These are phyloP conservation scores for Brasilioporus rufonigricans DNA, from an alignment of 768 basidiomycete species.

Conservation along the genomic window DNA sequence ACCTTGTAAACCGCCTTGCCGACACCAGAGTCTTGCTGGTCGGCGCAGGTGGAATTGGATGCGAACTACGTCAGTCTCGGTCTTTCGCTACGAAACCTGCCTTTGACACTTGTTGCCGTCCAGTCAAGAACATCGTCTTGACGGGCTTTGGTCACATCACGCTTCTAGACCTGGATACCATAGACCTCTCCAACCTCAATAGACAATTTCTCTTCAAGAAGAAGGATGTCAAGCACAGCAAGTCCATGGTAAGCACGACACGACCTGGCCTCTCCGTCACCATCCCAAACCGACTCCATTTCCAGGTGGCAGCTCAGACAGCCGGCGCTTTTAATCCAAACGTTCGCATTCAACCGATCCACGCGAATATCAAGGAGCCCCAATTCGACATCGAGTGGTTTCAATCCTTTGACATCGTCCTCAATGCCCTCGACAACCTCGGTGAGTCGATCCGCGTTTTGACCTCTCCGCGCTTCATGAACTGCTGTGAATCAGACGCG, in stretches of 20 bases:
- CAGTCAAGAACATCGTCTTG: constrained; percentile 95
- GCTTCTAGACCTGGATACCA: constrained; percentile 94
- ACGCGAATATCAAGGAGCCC: constrained; percentile 93
- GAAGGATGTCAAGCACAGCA: constrained; percentile 96
- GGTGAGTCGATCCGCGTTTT: constrained; percentile 47
- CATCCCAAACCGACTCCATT: neutral
- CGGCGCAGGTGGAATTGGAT: constrained; percentile 96
- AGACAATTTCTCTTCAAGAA: constrained; percentile 96
- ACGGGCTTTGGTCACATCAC: constrained; percentile 93
- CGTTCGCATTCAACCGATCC: constrained; percentile 82
- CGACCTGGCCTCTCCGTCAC: neutral
- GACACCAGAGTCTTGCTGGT: constrained; percentile 79
- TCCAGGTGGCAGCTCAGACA: constrained; percentile 77
- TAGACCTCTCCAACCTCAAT: constrained; percentile 96
- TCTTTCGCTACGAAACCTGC: neutral
- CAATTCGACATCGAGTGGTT: constrained; percentile 93
- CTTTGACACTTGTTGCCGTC: neutral
- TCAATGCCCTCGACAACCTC: constrained; percentile 95
- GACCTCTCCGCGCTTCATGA: neutral
- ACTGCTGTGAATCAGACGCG: constrained; percentile 58
- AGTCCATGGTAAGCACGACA: constrained; percentile 66
- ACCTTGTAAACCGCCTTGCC: constrained; percentile 59
- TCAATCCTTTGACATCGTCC: constrained; percentile 82
- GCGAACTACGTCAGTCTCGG: constrained; percentile 74
- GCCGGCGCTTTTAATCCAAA: constrained; percentile 85